A percentile compares a stretch with the other conserved stretches of the same genome.
phyloP scores from a whole-genome alignment of 1,139 yeast species.

The Yamadazyma sp. region DNA sequence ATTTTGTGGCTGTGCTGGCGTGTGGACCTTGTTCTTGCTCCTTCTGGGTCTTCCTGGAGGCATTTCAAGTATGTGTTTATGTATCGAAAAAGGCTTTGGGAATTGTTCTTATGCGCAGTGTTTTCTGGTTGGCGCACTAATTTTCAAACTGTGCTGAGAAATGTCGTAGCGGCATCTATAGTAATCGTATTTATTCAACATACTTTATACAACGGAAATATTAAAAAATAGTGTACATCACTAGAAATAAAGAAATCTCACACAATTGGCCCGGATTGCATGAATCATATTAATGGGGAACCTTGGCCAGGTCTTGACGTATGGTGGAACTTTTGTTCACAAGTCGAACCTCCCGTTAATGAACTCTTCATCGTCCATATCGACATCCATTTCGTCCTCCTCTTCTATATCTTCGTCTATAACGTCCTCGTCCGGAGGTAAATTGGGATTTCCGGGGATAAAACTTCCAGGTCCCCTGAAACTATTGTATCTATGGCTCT shows the following conservation, averaged over 20 bases:
- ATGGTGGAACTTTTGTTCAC: constrained; percentile 20
- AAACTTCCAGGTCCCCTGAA: constrained; percentile 68
- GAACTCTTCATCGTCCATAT: constrained; percentile 68
- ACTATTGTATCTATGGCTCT: constrained; percentile 44
- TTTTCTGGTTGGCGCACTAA: no score
- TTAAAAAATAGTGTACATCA: neutral
- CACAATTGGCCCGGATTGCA: neutral
- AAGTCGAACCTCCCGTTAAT: constrained; percentile 89
- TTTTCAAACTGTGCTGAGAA: no score
- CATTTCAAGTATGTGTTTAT: neutral
- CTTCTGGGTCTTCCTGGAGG: constrained; percentile 44
- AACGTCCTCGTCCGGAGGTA: constrained; percentile 82
- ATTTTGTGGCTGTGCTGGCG: constrained; percentile 10
- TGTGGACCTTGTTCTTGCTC: constrained; percentile 12
- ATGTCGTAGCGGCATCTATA: no score
- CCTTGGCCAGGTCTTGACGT: no score
- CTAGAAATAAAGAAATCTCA: neutral
- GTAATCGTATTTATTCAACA: neutral
- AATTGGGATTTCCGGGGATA: constrained; percentile 74
- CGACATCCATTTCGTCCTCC: constrained; percentile 53
- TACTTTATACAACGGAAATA: neutral
- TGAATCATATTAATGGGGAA: neutral
- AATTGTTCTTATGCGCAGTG: neutral
- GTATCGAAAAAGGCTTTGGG: neutral
- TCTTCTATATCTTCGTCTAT: constrained; percentile 72